Percentiles rank a stretch among this genome's conserved stretches.
Conservation (phyloP, 1,284 basidiomycete genomes). For the Pseudomicrostroma phylloplanum region DNA sequence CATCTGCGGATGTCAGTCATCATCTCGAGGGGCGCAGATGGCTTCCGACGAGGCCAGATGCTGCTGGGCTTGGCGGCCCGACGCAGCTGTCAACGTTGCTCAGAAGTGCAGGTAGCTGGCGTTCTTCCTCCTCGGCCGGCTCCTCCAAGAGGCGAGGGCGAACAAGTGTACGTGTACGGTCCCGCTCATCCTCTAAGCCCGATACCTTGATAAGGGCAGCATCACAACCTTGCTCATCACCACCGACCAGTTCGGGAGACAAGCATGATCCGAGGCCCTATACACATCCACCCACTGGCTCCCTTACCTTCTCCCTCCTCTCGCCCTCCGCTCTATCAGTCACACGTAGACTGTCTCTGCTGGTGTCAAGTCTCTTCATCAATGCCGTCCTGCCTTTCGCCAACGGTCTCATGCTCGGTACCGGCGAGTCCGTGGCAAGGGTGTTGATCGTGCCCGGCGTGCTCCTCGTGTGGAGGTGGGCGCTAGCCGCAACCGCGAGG, state of each 20-base stretch:
- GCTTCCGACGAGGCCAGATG: not conserved
- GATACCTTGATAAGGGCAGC: not conserved
- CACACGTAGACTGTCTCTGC: not conserved
- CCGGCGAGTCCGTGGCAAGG: not conserved
- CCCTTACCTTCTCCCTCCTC: not conserved
- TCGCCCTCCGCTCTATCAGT: not conserved
- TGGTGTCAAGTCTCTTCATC: not conserved
- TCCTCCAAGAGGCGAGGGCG: not conserved
- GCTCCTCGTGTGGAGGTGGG: not conserved
- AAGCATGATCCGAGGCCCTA: not conserved
- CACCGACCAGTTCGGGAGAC: not conserved
- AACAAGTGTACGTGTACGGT: not conserved
- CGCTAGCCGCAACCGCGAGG: not conserved
- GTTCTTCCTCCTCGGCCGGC: not conserved
- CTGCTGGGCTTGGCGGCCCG: not conserved
- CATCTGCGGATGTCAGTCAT: not conserved
- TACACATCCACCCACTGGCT: not conserved
- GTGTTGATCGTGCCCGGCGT: not conserved
- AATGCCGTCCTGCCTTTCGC: not conserved
- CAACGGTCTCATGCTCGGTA: conserved; percentile 2
- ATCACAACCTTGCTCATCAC: not conserved
- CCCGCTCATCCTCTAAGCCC: not conserved
- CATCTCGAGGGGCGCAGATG: not conserved
- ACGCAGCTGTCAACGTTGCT: not conserved
- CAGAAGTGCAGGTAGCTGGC: not conserved